Conservation (phyloP, 2,329 filamentous ascomycete species). For the Talaromyces sp. region DNA sequence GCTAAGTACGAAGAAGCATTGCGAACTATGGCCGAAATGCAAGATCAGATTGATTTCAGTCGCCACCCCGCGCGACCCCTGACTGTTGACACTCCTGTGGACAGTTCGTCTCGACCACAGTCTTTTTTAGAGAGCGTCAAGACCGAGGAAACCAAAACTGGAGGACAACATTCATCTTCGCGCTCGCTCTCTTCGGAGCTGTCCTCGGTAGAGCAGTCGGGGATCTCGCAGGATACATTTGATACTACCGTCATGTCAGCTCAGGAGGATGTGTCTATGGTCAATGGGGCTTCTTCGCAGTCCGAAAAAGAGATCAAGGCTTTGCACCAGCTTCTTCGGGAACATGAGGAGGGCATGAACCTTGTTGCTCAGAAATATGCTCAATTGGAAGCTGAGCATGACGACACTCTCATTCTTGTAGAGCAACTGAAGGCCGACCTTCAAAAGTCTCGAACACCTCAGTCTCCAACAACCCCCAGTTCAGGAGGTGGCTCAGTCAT, state of each 20-base stretch:
- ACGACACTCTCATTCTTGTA: conserved; percentile 74
- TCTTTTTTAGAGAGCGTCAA: conserved; percentile 81
- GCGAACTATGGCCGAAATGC: conserved; percentile 70
- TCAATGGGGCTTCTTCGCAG: conserved; percentile 32
- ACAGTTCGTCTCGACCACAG: conserved; percentile 53
- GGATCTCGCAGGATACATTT: conserved; percentile 58
- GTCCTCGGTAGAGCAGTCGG: conserved; percentile 77
- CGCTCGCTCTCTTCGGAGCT: conserved; percentile 91
- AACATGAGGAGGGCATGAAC: conserved; percentile 71
- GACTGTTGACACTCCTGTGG: conserved; percentile 40
- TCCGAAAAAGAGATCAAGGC: conserved; percentile 63
- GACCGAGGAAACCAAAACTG: conserved; percentile 65
- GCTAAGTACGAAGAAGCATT: conserved; percentile 89
- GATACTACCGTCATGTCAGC: conserved; percentile 48
- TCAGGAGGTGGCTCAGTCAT: conserved; percentile 61
- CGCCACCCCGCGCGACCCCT: conserved; percentile 51
- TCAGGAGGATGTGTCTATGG: conserved; percentile 23
- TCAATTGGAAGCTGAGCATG: conserved; percentile 77
- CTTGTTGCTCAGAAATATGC: conserved; percentile 72
- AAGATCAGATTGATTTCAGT: conserved; percentile 77
- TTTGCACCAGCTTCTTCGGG: conserved; percentile 63
- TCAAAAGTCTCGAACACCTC: conserved; percentile 66
- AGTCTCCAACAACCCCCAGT: conserved; percentile 45
- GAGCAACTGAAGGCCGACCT: conserved; percentile 87
- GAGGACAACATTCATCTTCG: conserved; percentile 68